Base-by-base conservation (phyloP, 805 yeast genomes). In the Danielozyma ontarioensis region DNA sequence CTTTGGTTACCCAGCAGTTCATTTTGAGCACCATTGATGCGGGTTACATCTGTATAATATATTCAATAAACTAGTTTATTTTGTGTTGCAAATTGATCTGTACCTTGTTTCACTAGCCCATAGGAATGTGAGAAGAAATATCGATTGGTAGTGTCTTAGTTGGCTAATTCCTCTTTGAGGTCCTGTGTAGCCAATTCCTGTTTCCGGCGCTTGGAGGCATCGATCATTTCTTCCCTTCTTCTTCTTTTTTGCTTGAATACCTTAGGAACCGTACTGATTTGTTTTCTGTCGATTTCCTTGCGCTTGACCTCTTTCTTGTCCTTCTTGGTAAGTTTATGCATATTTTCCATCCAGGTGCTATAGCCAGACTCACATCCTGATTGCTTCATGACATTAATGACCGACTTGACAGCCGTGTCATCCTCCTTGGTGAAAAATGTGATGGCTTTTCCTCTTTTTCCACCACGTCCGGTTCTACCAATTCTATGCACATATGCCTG, bases 401-500 rank as follows among this genome's bases (percentile, higher is more conserved):
- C 84, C 7, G 93, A 83, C 53, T 84, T 83, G 28, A 93, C 72
- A 2, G 83, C 76, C 36, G 73, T 56, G 3, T 74, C 60, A 54
- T 93, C 99, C 42, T 86, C 95, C 53, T 88, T 89, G 17, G 98
- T 90, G 64, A 84, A 93, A 44, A 89, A 80, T 0, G 98, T 93
- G 13, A 93, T 76, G 0, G 97, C 97, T 46, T 72, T 73, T 36
- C 99, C 98, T 6, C 62, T 50, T 39, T 83, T 77, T 1, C 95
- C 96, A 34, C 87, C 96, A 71, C 99, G 81, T 46, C 98, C 99
- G 2, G 98, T 90, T 70, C 99, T 83, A 59, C 99, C 99, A 50
- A 93, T 86, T 64, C 99, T 78, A 59, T 93, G 99, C 29, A 93
- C 96, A 56, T 93, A 93, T 0, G 96, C 82, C 58, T 90, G 97